Conservation (phyloP, 164 flowering plant genomes). For the Tetrastigma voinierianum region DNA sequence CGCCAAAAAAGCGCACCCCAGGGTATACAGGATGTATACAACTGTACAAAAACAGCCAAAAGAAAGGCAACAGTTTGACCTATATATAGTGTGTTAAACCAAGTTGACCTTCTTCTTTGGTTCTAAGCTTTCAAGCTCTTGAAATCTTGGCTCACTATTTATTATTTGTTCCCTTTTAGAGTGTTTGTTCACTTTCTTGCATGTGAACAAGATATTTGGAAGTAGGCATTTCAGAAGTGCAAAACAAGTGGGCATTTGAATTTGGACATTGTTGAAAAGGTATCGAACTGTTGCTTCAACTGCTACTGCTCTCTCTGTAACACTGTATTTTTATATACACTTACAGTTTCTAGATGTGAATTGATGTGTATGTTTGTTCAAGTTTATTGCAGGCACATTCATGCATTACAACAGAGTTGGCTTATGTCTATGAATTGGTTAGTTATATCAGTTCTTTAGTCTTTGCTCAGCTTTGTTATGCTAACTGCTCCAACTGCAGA, state of each 20-base stretch:
- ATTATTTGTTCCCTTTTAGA: slow-evolving; percentile 37
- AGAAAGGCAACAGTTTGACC: too few relatives aligned
- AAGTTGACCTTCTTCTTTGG: neutral
- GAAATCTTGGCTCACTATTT: neutral
- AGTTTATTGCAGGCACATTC: slow-evolving; percentile 57
- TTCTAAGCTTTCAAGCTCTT: neutral
- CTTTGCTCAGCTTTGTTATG: neutral
- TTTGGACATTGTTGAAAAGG: slow-evolving; percentile 75
- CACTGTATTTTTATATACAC: neutral
- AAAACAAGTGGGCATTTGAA: slow-evolving; percentile 45
- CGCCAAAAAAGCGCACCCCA: too few relatives aligned
- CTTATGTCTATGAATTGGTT: slow-evolving; percentile 93
- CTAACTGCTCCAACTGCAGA: neutral
- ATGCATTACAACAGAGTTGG: slow-evolving; percentile 75
- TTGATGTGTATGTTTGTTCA: neutral
- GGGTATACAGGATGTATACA: too few relatives aligned
- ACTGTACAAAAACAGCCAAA: too few relatives aligned
- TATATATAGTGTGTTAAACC: too few relatives aligned
- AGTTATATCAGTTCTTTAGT: slow-evolving; percentile 20
- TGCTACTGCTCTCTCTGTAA: neutral
- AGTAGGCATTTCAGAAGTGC: slow-evolving; percentile 77
- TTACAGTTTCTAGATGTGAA: neutral
- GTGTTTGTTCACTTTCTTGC: slow-evolving; percentile 77
- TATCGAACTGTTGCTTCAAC: slow-evolving; percentile 16
- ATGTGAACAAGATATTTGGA: slow-evolving; percentile 87